Evolutionary conservation across 139 green algal genomes (phyloP), one percentile per base, ranked within the genome.

Genomic region (Chlamydomonas asymmetrica): DNA sequence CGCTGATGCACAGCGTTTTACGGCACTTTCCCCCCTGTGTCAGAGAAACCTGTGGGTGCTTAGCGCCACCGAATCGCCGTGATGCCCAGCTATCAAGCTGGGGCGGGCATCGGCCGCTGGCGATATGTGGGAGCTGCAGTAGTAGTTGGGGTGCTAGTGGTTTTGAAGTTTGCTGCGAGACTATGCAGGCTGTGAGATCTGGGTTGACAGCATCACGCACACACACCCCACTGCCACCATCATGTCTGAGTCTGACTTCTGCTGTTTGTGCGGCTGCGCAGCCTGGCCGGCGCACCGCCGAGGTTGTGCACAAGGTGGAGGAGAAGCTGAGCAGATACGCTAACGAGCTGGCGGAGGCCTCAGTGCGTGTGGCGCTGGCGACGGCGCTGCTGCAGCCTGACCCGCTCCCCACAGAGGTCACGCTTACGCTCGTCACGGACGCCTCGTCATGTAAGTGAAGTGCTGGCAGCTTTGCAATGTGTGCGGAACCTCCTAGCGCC

Each of bases 341-440:
- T 25, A 65, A 32, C 38, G 73, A 71, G 62, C 50, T 79, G 73
- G 62, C 59, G 2, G 73, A 79, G 62, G 31, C 48, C 62, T 72
- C 64, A 37, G 3, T 9, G 13, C 34, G 29, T 16, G 40, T 79
- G 25, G 13, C 35, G 54, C 74, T 80, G 57, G 54, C 60, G 54
- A 34, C 59, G 65, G 74, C 74, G 20, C 64, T 80, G 54, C 60
- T 63, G 40, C 63, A 68, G 54, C 74, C 74, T 3, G 74, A 80
- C 54, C 63, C 66, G 22, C 57, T 59, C 43, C 74, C 74, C 27
- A 52, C 25, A 45, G 74, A 80, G 45, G 61, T 80, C 50, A 41
- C 67, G 74, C 65, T 80, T 0, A 49, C 66, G 4, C 50, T 80
- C n/a, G 68, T 73, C 10, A 80, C 74, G 0, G 74, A 80, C 29